Base-by-base conservation (phyloP, 2,329 filamentous ascomycete genomes). In the Penicillium palitans region DNA sequence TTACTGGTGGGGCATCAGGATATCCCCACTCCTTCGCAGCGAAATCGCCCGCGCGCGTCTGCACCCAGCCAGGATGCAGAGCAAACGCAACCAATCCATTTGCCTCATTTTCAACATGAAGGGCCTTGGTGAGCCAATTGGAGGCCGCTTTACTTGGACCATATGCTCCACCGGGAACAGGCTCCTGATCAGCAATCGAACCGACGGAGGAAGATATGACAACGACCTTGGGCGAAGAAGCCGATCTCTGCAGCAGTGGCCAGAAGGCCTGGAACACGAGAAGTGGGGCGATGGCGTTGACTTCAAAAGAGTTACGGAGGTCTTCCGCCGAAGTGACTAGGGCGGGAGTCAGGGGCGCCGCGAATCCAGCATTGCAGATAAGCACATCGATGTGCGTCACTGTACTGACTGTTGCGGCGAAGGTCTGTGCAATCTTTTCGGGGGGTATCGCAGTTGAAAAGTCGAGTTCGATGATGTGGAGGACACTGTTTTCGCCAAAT, bases 271-370 rank as follows among this genome's bases (percentile, higher is more conserved):
- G 65, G 53, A 69, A 68, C 5, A 66, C 45, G 8, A 65, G 47
- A 3, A 71, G 61, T 0, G 77, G 76, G 1, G 71, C 75, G 24
- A 80, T 71, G 0, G 77, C 72, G 58, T 71, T 71, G 27, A 64
- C 55, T 40, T 65, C 58, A 37, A 70, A 65, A 24, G 52, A 58
- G 6, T 44, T 21, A 6, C 56, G 63, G 8, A 70, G 59, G 8
- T 62, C 63, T 15, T 63, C 57, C 6, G 63, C 60, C 2, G 63
- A 42, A 3, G 61, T 67, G 7, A 42, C 21, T 27, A 83, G 83
- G 24, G 82, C 80, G 19, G 84, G 84, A 5, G 81, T 78, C 64
- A 87, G 86, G 82, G 85, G 84, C n/a, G 80, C 79, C 4, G 82
- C 80, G 57, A 83, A 69, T 54, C 60, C 71, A 13, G 70, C 72